These are phyloP conservation scores for Irpex lacteus DNA, from an alignment of 1,284 basidiomycete genomes.

Conservation along the genomic window DNA sequence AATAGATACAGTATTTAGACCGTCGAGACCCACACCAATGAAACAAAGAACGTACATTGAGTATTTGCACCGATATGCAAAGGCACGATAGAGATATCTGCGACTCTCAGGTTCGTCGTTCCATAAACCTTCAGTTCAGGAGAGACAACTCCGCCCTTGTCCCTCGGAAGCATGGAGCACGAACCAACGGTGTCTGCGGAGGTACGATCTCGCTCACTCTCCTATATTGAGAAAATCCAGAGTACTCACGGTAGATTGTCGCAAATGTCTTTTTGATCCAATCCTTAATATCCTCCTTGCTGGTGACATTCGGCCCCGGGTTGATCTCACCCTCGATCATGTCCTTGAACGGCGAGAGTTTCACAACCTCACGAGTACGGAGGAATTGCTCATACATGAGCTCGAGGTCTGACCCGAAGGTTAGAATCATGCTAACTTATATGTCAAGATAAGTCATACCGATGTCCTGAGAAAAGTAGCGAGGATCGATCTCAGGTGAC, in stretches of 20 bases:
- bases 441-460: conserved; percentile 25
- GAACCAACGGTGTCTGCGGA: conserved; percentile 18
- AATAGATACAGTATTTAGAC: not conserved
- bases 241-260: conserved; percentile 1
- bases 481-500: conserved; percentile 44
- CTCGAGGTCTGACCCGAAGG: conserved; percentile 29
- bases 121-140: conserved; percentile 27
- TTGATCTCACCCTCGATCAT: conserved; percentile 8
- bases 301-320: conserved; percentile 7
- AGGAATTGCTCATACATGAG: conserved; percentile 50
- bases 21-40: not conserved
- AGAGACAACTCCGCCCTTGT: conserved; percentile 43
- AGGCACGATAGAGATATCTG: conserved; percentile 22
- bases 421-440: no score
- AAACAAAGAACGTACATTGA: conserved; percentile 8
- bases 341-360: conserved; percentile 10
- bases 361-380: conserved; percentile 23
- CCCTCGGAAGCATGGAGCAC: conserved; percentile 42
- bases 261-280: conserved; percentile 1
- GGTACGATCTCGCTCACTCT: no score
- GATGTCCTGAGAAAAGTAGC: conserved; percentile 44
- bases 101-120: conserved; percentile 27
- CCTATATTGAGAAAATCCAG: not conserved
- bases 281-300: conserved; percentile 5
- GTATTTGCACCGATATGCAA: conserved; percentile 14